Evolutionary conservation across 1,139 yeast species (phyloP).

Genomic region (Kodamaea derodonti): DNA sequence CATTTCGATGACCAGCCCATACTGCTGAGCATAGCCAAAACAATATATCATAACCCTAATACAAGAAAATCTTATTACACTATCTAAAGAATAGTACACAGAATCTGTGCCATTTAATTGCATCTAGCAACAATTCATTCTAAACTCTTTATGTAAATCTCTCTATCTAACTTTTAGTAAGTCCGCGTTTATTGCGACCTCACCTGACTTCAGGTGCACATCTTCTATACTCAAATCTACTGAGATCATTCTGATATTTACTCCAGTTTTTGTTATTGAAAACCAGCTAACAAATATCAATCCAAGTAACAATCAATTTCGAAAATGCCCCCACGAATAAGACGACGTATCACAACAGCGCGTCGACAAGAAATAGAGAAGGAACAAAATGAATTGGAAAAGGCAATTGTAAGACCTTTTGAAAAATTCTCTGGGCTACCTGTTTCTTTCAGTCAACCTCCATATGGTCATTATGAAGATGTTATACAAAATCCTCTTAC

Average conservation of each 20-base stretch:
- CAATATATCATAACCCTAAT: no score
- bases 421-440: constrained; percentile 71
- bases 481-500: constrained; percentile 64
- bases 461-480: constrained; percentile 46
- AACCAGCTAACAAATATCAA: no score
- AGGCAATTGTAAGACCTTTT: constrained; percentile 56
- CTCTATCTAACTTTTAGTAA: no score
- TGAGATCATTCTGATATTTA: not conserved
- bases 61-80: no score
- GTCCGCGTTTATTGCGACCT: no score
- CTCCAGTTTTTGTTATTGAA: not conserved
- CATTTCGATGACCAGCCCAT: no score
- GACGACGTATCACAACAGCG: constrained; percentile 46
- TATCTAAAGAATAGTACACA: no score
- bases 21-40: no score
- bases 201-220: no score
- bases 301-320: not conserved
- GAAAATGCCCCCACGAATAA: constrained; percentile 41
- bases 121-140: no score
- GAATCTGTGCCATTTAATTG: no score
- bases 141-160: no score
- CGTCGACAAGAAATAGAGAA: constrained; percentile 46
- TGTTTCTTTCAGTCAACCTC: constrained; percentile 58
- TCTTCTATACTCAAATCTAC: not conserved
- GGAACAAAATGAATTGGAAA: constrained; percentile 41